Percentiles rank a stretch among this genome's conserved stretches.
These are phyloP conservation scores for Phyllosticta paracitricarpa DNA, from an alignment of 2,329 filamentous ascomycete genomes.

Conservation along the genomic window DNA sequence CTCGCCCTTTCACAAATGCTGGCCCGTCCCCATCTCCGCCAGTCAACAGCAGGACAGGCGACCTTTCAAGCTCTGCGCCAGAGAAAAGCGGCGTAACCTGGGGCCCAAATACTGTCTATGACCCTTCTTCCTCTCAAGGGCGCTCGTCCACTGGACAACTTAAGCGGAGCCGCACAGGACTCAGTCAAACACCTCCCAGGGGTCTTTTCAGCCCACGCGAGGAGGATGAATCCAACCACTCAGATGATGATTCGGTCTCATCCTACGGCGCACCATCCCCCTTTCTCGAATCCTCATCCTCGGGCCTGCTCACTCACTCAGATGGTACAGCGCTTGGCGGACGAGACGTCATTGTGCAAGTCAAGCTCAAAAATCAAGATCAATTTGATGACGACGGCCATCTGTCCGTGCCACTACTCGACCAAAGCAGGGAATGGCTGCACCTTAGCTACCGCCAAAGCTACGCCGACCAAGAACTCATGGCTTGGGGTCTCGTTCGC, in stretches of 20 bases:
- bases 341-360: slow-evolving; percentile 1
- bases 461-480: slow-evolving; percentile 43
- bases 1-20: slow-evolving; percentile 29
- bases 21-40: slow-evolving; percentile 29
- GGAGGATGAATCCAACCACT: not conserved
- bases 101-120: slow-evolving; percentile 34
- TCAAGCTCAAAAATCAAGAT: slow-evolving; percentile 44
- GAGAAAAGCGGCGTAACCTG: slow-evolving; percentile 34
- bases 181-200: not conserved
- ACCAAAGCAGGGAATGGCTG: slow-evolving; percentile 37
- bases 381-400: slow-evolving; percentile 45
- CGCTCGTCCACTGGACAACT: not conserved
- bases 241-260: slow-evolving; percentile 2
- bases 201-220: not conserved
- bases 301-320: not conserved
- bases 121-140: not conserved
- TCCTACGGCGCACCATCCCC: not conserved
- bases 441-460: slow-evolving; percentile 44
- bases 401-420: slow-evolving; percentile 38
- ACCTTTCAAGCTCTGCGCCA: slow-evolving; percentile 33
- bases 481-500: slow-evolving; percentile 49
- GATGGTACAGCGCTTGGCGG: not conserved
- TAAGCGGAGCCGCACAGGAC: slow-evolving; percentile 3
- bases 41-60: slow-evolving; percentile 24
- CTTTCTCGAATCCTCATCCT: slow-evolving; percentile 3